Conservation (phyloP, 2,329 filamentous ascomycete species). For the Pestalotiopsis sp. region DNA sequence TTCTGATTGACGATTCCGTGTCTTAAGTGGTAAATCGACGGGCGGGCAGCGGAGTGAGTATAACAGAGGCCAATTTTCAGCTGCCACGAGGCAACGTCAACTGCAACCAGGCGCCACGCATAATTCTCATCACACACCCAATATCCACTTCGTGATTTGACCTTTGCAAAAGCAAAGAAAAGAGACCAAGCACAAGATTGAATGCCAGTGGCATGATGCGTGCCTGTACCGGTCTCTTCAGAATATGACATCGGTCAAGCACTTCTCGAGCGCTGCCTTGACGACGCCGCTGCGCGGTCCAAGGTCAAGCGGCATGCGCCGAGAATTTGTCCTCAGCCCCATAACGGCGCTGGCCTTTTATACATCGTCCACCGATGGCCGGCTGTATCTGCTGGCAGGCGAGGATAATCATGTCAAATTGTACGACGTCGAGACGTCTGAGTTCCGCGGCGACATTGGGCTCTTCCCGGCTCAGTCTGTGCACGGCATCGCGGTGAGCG, state of each 20-base stretch:
- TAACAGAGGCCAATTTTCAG: neutral
- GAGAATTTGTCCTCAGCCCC: conserved; percentile 51
- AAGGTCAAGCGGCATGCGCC: conserved; percentile 2
- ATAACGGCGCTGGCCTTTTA: conserved; percentile 64
- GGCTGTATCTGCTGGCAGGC: conserved; percentile 55
- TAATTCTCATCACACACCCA: neutral
- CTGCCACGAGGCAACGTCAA: neutral
- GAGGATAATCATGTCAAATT: conserved; percentile 62
- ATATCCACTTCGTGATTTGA: conserved; percentile 1
- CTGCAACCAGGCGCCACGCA: neutral
- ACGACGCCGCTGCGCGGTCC: neutral
- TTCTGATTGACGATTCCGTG: neutral
- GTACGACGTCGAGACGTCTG: conserved; percentile 44
- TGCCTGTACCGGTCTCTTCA: neutral
- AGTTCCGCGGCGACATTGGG: conserved; percentile 42
- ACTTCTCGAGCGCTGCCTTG: neutral
- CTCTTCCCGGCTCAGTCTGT: conserved; percentile 72
- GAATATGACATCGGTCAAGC: neutral
- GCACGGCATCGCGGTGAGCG: conserved; percentile 66
- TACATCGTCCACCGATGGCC: conserved; percentile 28
- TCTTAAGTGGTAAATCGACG: neutral
- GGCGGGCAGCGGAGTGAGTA: neutral
- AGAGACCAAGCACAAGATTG: neutral
- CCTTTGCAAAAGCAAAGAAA: neutral
- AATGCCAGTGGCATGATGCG: neutral